A percentile compares a stretch with the other conserved stretches of the same genome.
phyloP scores from a whole-genome alignment of 1,284 basidiomycete genomes.

The Golubevia sp. region DNA sequence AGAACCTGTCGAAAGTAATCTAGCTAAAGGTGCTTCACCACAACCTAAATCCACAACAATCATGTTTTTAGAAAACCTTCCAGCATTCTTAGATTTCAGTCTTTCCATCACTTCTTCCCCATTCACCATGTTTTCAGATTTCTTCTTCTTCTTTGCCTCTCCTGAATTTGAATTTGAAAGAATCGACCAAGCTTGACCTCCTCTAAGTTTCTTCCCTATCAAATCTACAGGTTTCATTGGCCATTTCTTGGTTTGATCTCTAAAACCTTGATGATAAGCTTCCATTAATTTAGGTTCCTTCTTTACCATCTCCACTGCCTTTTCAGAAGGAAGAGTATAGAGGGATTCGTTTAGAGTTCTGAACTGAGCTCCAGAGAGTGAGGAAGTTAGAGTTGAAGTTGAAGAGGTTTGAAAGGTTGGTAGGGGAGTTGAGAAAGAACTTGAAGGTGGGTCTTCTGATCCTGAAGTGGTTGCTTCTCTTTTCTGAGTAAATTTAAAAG shows the following conservation, averaged over 20 bases:
- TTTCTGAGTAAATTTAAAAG: no score
- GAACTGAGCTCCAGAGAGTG: constrained; percentile 56
- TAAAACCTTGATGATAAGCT: constrained; percentile 58
- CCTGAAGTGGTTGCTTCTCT: not conserved
- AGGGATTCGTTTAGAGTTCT: constrained; percentile 60
- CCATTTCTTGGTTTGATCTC: constrained; percentile 54
- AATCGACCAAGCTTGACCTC: no score
- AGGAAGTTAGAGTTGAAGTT: constrained; percentile 19
- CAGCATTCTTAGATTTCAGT: constrained; percentile 7
- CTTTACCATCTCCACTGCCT: constrained; percentile 43
- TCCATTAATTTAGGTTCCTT: constrained; percentile 29
- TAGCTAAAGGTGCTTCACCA: constrained; percentile 88
- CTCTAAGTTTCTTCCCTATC: constrained; percentile 23
- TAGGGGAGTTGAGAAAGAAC: not conserved
- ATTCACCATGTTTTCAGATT: no score
- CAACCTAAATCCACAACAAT: constrained; percentile 93
- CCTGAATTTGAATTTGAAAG: not conserved
- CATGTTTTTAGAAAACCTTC: constrained; percentile 65
- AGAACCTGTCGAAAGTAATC: constrained; percentile 15
- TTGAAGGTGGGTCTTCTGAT: not conserved
- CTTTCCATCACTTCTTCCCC: no score
- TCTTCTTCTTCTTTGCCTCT: no score
- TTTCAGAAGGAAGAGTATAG: constrained; percentile 42
- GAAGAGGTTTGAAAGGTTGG: not conserved
- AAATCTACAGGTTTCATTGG: constrained; percentile 55